Evolutionary conservation across 176 grass and related monocot species (phyloP).

Genomic region (Calamus simplicifolius): DNA sequence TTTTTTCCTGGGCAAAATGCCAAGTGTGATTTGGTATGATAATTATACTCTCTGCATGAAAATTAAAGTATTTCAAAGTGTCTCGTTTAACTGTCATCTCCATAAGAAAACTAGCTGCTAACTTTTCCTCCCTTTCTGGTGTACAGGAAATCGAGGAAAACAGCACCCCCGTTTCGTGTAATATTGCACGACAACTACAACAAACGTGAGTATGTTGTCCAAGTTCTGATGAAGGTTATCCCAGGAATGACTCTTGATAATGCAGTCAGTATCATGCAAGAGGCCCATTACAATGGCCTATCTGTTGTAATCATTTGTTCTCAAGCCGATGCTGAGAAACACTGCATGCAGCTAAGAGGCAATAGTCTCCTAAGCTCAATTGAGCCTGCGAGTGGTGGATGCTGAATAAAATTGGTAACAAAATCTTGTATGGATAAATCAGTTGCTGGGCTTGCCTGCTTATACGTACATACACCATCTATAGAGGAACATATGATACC

Average conservation of each 20-base stretch:
- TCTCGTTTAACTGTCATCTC: no score
- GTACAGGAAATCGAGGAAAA: constrained; percentile 77
- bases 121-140: background rate
- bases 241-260: constrained; percentile 87
- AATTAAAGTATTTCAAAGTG: no score
- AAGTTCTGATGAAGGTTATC: constrained; percentile 97
- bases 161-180: constrained; percentile 55
- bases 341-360: constrained; percentile 69
- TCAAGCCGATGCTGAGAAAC: constrained; percentile 63
- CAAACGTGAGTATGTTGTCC: constrained; percentile 86
- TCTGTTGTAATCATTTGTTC: constrained; percentile 83
- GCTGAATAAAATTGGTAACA: constrained; percentile 19
- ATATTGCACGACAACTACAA: constrained; percentile 83
- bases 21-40: no score
- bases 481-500: no score
- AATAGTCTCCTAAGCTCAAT: constrained; percentile 77
- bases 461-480: no score
- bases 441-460: no score
- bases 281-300: constrained; percentile 80
- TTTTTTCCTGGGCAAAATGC: no score
- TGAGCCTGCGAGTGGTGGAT: constrained; percentile 73
- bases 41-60: no score
- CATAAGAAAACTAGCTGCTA: no score
- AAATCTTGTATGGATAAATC: no score
- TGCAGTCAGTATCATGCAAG: constrained; percentile 95